Evolutionary conservation across 129 eudicot species (phyloP).

Genomic region (Flaveria trinervia): DNA sequence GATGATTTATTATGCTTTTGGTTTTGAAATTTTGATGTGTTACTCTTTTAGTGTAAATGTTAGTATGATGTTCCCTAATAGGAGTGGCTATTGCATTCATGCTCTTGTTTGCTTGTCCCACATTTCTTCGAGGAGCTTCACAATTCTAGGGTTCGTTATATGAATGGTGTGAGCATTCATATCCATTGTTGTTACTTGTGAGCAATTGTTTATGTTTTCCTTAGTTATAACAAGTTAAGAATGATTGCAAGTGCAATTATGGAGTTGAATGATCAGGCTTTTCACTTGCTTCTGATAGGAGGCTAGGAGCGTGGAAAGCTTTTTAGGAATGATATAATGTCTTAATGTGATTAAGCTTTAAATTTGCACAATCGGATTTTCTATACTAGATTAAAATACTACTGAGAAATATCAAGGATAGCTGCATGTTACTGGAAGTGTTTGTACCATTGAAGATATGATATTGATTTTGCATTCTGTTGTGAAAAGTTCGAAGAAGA

Average conservation of each 20-base stretch:
- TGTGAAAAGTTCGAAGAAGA: neutral
- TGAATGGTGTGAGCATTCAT: no score
- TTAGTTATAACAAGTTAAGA: neutral
- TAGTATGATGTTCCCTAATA: no score
- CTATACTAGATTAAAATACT: neutral
- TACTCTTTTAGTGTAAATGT: no score
- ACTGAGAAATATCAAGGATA: neutral
- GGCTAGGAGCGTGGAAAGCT: neutral
- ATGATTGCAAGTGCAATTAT: neutral
- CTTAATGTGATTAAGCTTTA: neutral
- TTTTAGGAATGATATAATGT: neutral
- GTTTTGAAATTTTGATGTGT: no score
- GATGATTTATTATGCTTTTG: no score
- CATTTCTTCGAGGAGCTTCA: neutral
- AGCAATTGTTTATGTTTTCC: neutral
- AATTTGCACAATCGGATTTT: neutral
- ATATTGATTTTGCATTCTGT: slow-evolving; percentile 4
- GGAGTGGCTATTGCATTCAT: no score
- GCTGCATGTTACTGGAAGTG: slow-evolving; percentile 5
- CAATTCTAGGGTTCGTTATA: neutral
- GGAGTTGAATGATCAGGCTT: neutral
- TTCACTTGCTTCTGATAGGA: slow-evolving; percentile 9
- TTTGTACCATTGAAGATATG: neutral
- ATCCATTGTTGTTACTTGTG: neutral
- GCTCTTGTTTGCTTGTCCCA: neutral